Conservation (phyloP, 2,329 filamentous ascomycete species). For the Fusarium sp. region DNA sequence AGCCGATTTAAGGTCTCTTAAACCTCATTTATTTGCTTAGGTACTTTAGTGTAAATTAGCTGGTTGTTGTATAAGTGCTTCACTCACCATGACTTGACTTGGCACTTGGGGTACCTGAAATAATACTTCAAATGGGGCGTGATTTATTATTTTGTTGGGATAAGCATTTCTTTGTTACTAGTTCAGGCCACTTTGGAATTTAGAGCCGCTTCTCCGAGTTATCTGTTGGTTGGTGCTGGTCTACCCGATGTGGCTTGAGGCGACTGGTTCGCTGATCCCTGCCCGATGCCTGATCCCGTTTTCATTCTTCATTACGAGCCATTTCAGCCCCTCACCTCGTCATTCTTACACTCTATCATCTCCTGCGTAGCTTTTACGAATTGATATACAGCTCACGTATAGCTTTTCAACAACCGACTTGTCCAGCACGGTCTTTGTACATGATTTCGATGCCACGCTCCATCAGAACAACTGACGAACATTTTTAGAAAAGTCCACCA, state of each 20-base stretch:
- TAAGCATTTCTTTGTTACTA: not conserved
- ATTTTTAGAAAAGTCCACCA: not conserved
- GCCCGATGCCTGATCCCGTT: not conserved
- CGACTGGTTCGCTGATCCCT: not conserved
- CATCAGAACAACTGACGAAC: rapidly evolving
- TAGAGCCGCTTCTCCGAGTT: rapidly evolving
- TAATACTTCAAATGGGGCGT: rapidly evolving
- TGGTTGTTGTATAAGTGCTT: not conserved
- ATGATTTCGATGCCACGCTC: rapidly evolving
- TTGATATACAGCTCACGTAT: rapidly evolving
- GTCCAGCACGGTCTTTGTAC: not conserved
- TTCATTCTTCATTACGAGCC: not conserved
- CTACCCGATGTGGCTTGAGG: not conserved
- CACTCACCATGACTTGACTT: not conserved
- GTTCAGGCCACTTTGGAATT: not conserved
- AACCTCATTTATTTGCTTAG: no score
- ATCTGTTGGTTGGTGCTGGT: not conserved
- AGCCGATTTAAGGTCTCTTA: no score
- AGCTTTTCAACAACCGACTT: rapidly evolving
- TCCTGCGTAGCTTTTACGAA: not conserved
- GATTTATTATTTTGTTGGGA: rapidly evolving
- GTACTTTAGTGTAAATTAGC: no score
- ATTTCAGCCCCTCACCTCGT: not conserved
- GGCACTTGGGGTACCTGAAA: no score
- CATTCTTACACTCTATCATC: not conserved